phyloP scores from a whole-genome alignment of 2,329 filamentous ascomycete genomes.

The Cytospora mali region DNA sequence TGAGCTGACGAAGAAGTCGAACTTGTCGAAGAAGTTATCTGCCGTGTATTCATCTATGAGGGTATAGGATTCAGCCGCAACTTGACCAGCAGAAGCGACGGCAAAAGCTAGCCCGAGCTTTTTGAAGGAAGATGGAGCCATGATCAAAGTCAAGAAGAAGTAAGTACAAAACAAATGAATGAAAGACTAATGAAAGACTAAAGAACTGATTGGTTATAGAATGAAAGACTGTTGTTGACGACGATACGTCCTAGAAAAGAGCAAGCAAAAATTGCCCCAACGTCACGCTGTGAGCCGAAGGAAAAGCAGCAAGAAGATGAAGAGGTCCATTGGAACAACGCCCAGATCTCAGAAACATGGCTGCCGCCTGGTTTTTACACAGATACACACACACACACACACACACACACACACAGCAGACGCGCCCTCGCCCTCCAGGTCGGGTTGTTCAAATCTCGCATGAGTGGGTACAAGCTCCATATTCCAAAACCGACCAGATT shows the following conservation, averaged over 20 bases:
- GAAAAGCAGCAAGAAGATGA: slow-evolving; percentile 17
- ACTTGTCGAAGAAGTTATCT: slow-evolving; percentile 52
- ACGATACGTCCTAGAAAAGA: slow-evolving; percentile 20
- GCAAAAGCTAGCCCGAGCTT: slow-evolving; percentile 25
- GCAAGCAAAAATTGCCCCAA: slow-evolving; percentile 15
- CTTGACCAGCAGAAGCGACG: slow-evolving; percentile 19
- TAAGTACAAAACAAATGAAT: not conserved
- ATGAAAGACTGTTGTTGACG: slow-evolving; percentile 23
- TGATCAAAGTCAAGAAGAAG: slow-evolving; percentile 1
- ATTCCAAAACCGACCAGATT: slow-evolving; percentile 7
- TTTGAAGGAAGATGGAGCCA: slow-evolving; percentile 23
- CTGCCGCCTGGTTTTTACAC: slow-evolving; percentile 22
- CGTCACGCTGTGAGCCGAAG: slow-evolving; percentile 13
- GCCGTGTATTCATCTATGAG: slow-evolving; percentile 20
- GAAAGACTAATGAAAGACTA: slow-evolving; percentile 1
- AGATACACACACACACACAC: too few relatives aligned
- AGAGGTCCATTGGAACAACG: slow-evolving; percentile 4
- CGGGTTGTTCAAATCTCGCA: slow-evolving; percentile 20
- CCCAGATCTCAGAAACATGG: slow-evolving; percentile 15
- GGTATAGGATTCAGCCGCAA: slow-evolving; percentile 20
- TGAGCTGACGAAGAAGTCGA: slow-evolving; percentile 39
- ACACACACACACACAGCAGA: too few relatives aligned
- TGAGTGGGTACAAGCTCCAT: slow-evolving; percentile 10
- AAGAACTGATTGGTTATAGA: slow-evolving; percentile 9
- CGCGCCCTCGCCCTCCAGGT: slow-evolving; percentile 14